Evolutionary conservation across 805 yeast species (phyloP).

Genomic region (Candida dendrica): DNA sequence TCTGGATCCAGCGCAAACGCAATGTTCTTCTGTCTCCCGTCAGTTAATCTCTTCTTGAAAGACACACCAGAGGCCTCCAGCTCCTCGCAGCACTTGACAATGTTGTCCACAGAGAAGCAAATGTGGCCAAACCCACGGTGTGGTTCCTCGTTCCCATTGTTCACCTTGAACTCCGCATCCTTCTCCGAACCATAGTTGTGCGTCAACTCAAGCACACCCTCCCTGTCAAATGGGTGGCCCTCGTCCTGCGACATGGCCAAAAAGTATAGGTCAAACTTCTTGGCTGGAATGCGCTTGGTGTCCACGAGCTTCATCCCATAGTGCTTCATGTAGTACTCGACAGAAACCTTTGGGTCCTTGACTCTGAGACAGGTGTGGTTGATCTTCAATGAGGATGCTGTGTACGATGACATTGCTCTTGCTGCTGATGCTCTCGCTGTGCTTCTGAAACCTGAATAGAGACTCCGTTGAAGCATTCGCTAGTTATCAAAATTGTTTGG

Average conservation of each 20-base stretch:
- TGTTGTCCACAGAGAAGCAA: conserved; percentile 79
- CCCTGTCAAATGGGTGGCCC: conserved; percentile 15
- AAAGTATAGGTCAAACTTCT: conserved; percentile 61
- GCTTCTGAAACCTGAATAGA: no score
- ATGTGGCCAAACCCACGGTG: conserved; percentile 92
- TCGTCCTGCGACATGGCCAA: conserved; percentile 36
- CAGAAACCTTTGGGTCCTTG: conserved; percentile 68
- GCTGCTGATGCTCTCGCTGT: no score
- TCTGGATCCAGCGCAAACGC: conserved; percentile 95
- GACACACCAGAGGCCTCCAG: conserved; percentile 56
- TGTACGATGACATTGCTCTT: conserved; percentile 7
- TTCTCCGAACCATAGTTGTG: conserved; percentile 71
- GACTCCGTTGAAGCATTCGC: no score
- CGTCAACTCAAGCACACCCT: conserved; percentile 77
- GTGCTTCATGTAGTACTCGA: conserved; percentile 64
- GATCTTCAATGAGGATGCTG: conserved; percentile 21
- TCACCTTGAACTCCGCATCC: conserved; percentile 47
- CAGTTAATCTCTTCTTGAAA: conserved; percentile 77
- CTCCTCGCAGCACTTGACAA: conserved; percentile 50
- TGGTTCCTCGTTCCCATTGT: conserved; percentile 81
- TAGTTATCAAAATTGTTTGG: no score
- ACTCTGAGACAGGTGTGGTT: conserved; percentile 79
- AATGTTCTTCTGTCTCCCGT: conserved; percentile 89
- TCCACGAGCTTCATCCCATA: conserved; percentile 66
- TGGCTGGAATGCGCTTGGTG: conserved; percentile 43